Evolutionary conservation across 2,329 filamentous ascomycete genomes (phyloP), one percentile per base, ranked within the genome.

Genomic region (Chaetomium strumarium): DNA sequence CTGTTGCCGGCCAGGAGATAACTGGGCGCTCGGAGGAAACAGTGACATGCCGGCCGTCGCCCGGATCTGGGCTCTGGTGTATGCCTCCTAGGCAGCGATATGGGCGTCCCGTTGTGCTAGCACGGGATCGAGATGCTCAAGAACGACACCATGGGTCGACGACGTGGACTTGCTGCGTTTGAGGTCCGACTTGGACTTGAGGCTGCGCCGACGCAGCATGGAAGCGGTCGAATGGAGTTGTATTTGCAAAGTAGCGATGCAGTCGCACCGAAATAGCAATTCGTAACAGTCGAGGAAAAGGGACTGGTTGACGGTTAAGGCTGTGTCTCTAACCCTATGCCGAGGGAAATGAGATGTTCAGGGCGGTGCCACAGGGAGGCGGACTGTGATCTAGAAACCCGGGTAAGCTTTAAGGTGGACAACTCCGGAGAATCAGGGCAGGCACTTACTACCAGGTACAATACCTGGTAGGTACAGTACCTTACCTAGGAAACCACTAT

Each of bases 11-110:
- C 57, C 30, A n/a, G 56, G 59, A 33, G 57, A 51, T 14, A 59
- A 52, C 16, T 55, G 43, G n/a, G 60, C 52, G 11, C 59, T 58
- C 34, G 67, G 65, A 50, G 68, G 66, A 66, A 67, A 72, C 10
- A 66, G 51, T 1, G 65, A 54, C 48, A 64, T 60, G 45, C 71
- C 70, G 29, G 63, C 62, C 52, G 62, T 69, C 37, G 63, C 68
- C 12, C 72, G 69, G 34, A 70, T 70, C 49, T 71, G 71, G n/a
- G 78, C 77, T 54, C 77, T 73, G 7, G 70, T 65, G 62, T 80
- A 87, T 1, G 84, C 85, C 61, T 83, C 70, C 33, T 72, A 70
- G 8, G 84, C 84, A 19, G 84, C 84, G 37, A 78, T 74, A 37
- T 81, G 76, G 8, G 84, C 84, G 65, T 86, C 80, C 49, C 79